Conservation (phyloP, 2,329 filamentous ascomycete species). For the Ophiostoma tasmaniense region DNA sequence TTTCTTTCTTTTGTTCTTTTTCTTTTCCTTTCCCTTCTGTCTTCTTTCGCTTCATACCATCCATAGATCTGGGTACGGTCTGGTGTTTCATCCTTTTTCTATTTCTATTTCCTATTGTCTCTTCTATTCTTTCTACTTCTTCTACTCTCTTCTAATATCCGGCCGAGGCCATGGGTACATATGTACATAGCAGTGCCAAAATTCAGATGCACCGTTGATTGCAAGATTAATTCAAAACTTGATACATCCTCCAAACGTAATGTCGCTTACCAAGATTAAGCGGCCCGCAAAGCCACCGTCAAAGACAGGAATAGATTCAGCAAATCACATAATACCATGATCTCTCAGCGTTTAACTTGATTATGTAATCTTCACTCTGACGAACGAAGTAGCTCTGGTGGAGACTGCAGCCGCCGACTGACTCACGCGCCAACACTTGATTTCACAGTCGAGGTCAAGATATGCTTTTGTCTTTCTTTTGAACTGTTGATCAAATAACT, state of each 20-base stretch:
- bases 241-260: too few relatives aligned
- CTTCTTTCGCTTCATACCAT: not conserved
- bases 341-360: not conserved
- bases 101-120: not conserved
- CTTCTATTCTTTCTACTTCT: not conserved
- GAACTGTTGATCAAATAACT: too few relatives aligned
- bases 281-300: not conserved
- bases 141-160: not conserved
- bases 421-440: not conserved
- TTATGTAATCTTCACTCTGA: not conserved
- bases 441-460: too few relatives aligned
- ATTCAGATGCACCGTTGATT: not conserved
- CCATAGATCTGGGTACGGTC: not conserved
- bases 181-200: not conserved
- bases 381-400: not conserved
- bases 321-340: not conserved
- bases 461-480: too few relatives aligned
- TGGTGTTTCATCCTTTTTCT: not conserved
- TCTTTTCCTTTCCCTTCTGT: not conserved
- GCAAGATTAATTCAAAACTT: too few relatives aligned
- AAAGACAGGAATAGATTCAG: not conserved
- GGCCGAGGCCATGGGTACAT: not conserved
- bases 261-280: not conserved
- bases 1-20: conserved; percentile 2
- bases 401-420: not conserved